Percentiles rank a stretch among this genome's conserved stretches.
Evolutionary conservation across 2,329 filamentous ascomycete genomes (phyloP).

Genomic region (Fusarium sambucinum): DNA sequence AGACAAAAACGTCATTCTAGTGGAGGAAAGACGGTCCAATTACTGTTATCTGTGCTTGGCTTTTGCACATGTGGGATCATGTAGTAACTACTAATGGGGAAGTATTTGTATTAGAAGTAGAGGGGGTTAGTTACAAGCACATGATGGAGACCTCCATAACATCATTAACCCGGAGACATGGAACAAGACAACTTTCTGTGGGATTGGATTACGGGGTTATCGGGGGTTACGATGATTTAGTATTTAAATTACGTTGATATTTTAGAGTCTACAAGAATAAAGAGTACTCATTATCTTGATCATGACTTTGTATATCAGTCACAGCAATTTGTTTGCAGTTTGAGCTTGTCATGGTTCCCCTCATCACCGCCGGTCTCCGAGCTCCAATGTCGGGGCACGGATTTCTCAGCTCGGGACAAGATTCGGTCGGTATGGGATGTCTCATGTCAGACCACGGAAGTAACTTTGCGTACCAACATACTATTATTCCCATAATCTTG

Average conservation of each 20-base stretch:
- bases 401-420: constrained; percentile 40
- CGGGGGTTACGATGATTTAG: neutral
- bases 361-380: constrained; percentile 43
- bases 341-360: constrained; percentile 17
- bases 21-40: constrained; percentile 28
- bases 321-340: neutral
- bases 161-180: constrained; percentile 24
- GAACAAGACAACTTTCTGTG: constrained; percentile 19
- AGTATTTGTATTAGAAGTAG: constrained; percentile 20
- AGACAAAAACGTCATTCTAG: constrained; percentile 40
- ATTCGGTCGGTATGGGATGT: constrained; percentile 15
- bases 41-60: constrained; percentile 20
- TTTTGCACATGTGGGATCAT: constrained; percentile 38
- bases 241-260: neutral
- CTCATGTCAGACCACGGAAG: constrained; percentile 22
- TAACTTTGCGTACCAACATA: constrained; percentile 17
- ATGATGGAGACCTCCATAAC: constrained; percentile 35
- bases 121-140: constrained; percentile 24
- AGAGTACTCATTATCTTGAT: neutral
- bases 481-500: constrained; percentile 16
- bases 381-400: constrained; percentile 38
- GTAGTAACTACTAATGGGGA: constrained; percentile 34
- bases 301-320: constrained; percentile 12
- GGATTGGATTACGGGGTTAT: constrained; percentile 12
- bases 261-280: neutral